Percentiles rank a stretch among this genome's conserved stretches.
Conservation (phyloP, 73 alveolate species). For the Stentor roeselii region DNA sequence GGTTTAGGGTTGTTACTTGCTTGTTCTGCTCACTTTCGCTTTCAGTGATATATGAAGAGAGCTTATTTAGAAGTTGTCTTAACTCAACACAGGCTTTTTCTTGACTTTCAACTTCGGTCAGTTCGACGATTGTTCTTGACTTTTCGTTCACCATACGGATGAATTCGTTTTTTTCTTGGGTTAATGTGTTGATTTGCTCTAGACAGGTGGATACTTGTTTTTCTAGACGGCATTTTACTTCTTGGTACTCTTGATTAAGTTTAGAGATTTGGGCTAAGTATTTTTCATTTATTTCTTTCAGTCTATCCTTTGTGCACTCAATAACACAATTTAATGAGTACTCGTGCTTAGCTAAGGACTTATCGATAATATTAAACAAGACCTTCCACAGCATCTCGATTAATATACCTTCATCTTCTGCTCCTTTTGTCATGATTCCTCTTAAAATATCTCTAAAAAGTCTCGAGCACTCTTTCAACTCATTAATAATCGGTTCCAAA, state of each 20-base stretch:
- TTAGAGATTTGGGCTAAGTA: neutral
- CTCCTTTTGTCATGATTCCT: neutral
- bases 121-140: neutral
- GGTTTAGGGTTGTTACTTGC: neutral
- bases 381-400: constrained; percentile 16
- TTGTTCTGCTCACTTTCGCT: constrained; percentile 1
- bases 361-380: neutral
- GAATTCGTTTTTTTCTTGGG: neutral
- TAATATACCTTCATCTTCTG: constrained; percentile 9
- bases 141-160: neutral
- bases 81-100: constrained; percentile 18
- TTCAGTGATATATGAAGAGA: constrained; percentile 18
- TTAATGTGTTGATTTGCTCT: neutral
- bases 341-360: neutral
- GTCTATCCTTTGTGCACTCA: constrained; percentile 3
- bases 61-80: neutral
- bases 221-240: neutral
- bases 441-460: constrained; percentile 23
- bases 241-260: neutral
- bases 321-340: neutral
- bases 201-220: neutral
- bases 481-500: neutral
- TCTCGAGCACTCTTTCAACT: constrained; percentile 2
- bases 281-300: neutral
- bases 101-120: neutral